A percentile compares a stretch with the other conserved stretches of the same genome.
These are phyloP conservation scores for Pyrenopolyporus hunteri DNA, from an alignment of 495 filamentous ascomycete genomes.

Conservation along the genomic window DNA sequence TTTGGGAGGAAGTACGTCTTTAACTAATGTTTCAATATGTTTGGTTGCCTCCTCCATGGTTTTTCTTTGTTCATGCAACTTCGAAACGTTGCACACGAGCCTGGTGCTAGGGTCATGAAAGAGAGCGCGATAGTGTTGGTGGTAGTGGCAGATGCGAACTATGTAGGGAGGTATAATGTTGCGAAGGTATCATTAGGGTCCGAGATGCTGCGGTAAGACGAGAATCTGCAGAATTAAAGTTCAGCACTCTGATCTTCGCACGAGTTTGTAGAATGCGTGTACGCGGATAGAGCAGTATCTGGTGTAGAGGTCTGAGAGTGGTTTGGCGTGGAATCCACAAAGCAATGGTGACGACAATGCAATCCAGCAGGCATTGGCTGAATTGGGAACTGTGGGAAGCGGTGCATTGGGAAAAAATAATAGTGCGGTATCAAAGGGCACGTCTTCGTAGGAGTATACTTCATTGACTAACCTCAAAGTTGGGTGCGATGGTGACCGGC, in stretches of 20 bases:
- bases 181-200: slow-evolving; percentile 33
- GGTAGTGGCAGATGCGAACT: slow-evolving; percentile 6
- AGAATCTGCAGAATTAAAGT: slow-evolving; percentile 22
- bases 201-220: slow-evolving; percentile 26
- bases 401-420: slow-evolving; percentile 12
- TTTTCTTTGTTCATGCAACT: slow-evolving; percentile 44
- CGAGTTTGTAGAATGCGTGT: slow-evolving; percentile 1
- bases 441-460: not conserved
- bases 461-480: slow-evolving; percentile 28
- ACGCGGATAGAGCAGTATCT: slow-evolving; percentile 3
- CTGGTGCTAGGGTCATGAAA: slow-evolving; percentile 33
- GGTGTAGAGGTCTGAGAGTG: slow-evolving; percentile 5
- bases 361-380: slow-evolving; percentile 23
- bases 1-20: slow-evolving; percentile 50
- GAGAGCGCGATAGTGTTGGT: slow-evolving; percentile 20
- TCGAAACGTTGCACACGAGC: slow-evolving; percentile 40
- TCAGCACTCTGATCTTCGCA: slow-evolving; percentile 21
- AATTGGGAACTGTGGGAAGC: slow-evolving; percentile 25
- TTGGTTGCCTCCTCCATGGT: slow-evolving; percentile 59
- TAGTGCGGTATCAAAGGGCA: not conserved
- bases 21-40: slow-evolving; percentile 50
- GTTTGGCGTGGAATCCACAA: slow-evolving; percentile 14
- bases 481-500: slow-evolving; percentile 24
- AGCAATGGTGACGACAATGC: slow-evolving; percentile 13
- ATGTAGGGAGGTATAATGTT: slow-evolving; percentile 7